Percentiles rank a stretch among this genome's conserved stretches.
Evolutionary conservation across 108 stramenopile genomes (phyloP).

Genomic region (Epipyxis sp.): DNA sequence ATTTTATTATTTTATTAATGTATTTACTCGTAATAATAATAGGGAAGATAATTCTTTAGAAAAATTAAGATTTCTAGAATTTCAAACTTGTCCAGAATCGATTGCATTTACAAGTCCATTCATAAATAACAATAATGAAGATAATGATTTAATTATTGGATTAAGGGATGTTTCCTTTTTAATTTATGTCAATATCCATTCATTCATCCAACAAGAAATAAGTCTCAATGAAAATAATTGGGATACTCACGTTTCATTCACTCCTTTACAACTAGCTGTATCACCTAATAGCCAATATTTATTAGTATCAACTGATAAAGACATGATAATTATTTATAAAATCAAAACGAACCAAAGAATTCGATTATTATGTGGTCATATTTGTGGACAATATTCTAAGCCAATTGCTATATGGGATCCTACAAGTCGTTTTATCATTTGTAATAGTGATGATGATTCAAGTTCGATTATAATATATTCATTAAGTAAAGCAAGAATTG

Average conservation of each 20-base stretch:
- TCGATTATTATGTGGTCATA: conserved; percentile 6
- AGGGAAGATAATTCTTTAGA: neutral
- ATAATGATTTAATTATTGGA: conserved; percentile 1
- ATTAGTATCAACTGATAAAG: conserved; percentile 23
- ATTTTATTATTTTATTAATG: no score
- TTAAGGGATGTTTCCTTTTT: neutral
- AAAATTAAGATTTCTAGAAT: neutral
- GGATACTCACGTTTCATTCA: conserved; percentile 23
- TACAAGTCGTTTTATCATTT: neutral
- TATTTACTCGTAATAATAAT: no score
- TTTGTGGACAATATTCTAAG: conserved; percentile 7
- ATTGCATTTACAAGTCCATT: neutral
- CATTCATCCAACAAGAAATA: neutral
- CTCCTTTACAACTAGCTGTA: neutral
- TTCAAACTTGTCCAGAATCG: conserved; percentile 1
- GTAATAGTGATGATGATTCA: conserved; percentile 32
- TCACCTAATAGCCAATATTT: neutral
- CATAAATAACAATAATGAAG: neutral
- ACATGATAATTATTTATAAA: neutral
- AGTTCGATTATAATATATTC: neutral
- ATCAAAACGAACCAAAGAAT: neutral
- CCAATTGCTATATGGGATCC: conserved; percentile 9
- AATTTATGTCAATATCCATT: neutral
- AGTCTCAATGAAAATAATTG: conserved; percentile 30
- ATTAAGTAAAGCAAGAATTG: neutral